These are phyloP conservation scores for Edaphochlamys debaryana DNA, from an alignment of 139 green algal genomes.

Conservation along the genomic window DNA sequence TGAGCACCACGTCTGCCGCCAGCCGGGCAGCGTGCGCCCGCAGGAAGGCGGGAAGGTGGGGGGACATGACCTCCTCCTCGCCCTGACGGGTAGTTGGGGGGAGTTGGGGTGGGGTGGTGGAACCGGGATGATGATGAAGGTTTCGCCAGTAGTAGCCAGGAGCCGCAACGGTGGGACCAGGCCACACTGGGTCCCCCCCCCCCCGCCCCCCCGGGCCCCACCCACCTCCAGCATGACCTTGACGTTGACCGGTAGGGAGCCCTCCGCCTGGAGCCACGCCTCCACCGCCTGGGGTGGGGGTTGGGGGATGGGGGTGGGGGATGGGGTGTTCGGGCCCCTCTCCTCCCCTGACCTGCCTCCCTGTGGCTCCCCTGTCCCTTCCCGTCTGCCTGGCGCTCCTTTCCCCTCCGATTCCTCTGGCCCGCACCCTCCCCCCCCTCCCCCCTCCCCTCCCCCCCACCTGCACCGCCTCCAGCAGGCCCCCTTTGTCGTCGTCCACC, in stretches of 20 bases:
- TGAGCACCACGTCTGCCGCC: constrained; percentile 62
- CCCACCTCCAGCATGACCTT: constrained; percentile 55
- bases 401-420: too few relatives aligned
- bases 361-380: too few relatives aligned
- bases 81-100: constrained; percentile 13
- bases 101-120: not conserved
- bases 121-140: not conserved
- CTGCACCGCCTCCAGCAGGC: constrained; percentile 64
- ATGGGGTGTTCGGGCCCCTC: not conserved
- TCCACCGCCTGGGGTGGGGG: constrained; percentile 31
- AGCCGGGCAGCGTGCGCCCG: constrained; percentile 51
- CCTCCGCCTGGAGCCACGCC: constrained; percentile 33
- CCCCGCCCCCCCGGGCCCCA: too few relatives aligned
- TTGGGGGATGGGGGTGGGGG: not conserved
- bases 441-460: not conserved
- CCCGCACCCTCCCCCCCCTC: too few relatives aligned
- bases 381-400: too few relatives aligned
- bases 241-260: constrained; percentile 46
- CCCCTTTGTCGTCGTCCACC: constrained; percentile 73
- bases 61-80: constrained; percentile 58
- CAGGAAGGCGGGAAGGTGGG: constrained; percentile 61
- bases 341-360: not conserved
- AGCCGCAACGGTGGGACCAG: too few relatives aligned
- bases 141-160: too few relatives aligned
- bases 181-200: too few relatives aligned